Evolutionary conservation across 164 flowering plant species (phyloP), one percentile per base, ranked within the genome.

Genomic region (Kingdonia uniflora): DNA sequence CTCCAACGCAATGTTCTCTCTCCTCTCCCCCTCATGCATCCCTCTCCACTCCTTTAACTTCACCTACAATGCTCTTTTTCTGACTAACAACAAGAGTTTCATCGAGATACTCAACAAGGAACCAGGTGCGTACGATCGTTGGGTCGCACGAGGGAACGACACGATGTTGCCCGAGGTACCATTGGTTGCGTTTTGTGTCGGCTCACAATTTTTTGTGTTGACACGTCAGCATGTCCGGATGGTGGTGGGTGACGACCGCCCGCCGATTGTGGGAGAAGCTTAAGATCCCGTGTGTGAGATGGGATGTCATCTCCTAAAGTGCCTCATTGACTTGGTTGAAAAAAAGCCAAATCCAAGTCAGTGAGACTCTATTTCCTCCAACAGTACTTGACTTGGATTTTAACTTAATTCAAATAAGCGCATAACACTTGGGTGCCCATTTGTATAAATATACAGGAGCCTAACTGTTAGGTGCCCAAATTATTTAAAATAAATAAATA

Each of bases 31-130:
- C 8, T 68, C 91, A 1, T 90, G 95, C 70, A 59, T 87, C 44
- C 97, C 97, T 5, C 64, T 86, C 14, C 88, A 63, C 65, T 80
- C 95, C 33, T 87, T 90, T 58, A 47, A 65, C 54, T 82, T 77
- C 81, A 73, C 80, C 0, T 76, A 82, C 78, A 19, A 26, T 5
- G 57, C 68, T 13, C 69, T 90, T 5, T n/a, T 54, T 0, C 6
- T 33, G 2, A 73, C 89, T n/a, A n/a, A n/a, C 6, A 39, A 42
- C 41, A 74, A 65, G 42, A 90, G 94, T 68, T 90, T 79, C 74
- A 77, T 90, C 52, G 97, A 90, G 76, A 78, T 90, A 1, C 75
- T 84, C 17, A 22, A 63, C 0, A 58, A 74, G 58, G 90, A 86
- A 65, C 51, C 71, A 0, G 67, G 75, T 16, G 55, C 69, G 15